A percentile compares a stretch with the other conserved stretches of the same genome.
phyloP scores from a whole-genome alignment of 2,329 filamentous ascomycete species.

The Aureobasidium sp. region DNA sequence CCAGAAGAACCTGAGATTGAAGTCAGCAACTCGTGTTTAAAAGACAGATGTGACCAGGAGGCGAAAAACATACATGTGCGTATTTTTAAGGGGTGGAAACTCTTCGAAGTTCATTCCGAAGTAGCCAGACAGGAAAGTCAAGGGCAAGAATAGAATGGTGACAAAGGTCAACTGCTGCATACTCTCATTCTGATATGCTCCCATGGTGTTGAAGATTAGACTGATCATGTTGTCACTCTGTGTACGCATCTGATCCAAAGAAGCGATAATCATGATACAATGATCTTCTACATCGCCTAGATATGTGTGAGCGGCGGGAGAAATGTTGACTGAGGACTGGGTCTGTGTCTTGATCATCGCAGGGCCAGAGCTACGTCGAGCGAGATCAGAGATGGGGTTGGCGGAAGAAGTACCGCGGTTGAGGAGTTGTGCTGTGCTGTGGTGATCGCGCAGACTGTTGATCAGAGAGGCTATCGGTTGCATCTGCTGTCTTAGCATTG shows the following conservation, averaged over 20 bases:
- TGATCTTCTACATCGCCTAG: conserved; percentile 85
- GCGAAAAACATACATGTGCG: not conserved
- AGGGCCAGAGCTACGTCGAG: not conserved
- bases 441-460: conserved; percentile 73
- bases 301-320: conserved; percentile 73
- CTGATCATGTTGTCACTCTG: conserved; percentile 71
- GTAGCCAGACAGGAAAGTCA: conserved; percentile 75
- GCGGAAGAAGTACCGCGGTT: not conserved
- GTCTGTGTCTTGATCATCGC: not conserved
- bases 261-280: conserved; percentile 71
- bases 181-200: conserved; percentile 79
- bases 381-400: conserved; percentile 28
- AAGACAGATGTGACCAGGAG: not conserved
- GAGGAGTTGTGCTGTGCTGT: not conserved
- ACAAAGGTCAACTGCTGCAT: conserved; percentile 84
- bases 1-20: not conserved
- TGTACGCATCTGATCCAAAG: conserved; percentile 69
- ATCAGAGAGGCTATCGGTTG: conserved; percentile 74
- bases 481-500: conserved; percentile 72
- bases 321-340: conserved; percentile 59
- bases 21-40: not conserved
- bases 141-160: conserved; percentile 79
- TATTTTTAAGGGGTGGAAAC: conserved; percentile 21
- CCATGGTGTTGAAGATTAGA: conserved; percentile 89
- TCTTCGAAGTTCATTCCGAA: conserved; percentile 55